Evolutionary conservation across 2,329 filamentous ascomycete genomes (phyloP).

Genomic region (Fusarium succisae): DNA sequence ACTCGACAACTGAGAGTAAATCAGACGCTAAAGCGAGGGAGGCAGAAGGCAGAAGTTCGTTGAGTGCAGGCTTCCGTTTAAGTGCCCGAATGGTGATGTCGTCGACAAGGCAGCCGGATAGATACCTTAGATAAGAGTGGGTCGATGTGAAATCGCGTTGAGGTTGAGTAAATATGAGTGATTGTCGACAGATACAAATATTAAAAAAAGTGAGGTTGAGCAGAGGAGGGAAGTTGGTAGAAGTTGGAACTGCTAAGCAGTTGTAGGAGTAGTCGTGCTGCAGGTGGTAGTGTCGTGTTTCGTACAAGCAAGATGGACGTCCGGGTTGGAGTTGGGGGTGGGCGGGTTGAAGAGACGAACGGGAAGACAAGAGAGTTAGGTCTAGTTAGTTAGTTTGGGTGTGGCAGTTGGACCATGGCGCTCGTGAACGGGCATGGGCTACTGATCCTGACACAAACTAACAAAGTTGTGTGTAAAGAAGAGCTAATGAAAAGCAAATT

Average conservation of each 20-base stretch:
- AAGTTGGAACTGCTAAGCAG: constrained; percentile 29
- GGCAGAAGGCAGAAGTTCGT: constrained; percentile 21
- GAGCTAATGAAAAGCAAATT: constrained; percentile 27
- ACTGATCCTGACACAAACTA: constrained; percentile 34
- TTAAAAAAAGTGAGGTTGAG: not conserved
- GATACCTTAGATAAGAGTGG: constrained; percentile 7
- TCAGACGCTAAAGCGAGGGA: constrained; percentile 25
- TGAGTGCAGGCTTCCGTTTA: constrained; percentile 30
- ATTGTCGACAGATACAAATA: not conserved
- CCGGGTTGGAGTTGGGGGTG: constrained; percentile 28
- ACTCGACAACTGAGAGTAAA: constrained; percentile 34
- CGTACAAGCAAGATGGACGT: constrained; percentile 26
- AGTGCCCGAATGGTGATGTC: constrained; percentile 12
- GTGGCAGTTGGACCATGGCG: constrained; percentile 43
- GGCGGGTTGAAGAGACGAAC: constrained; percentile 32
- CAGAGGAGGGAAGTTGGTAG: constrained; percentile 12
- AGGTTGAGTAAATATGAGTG: constrained; percentile 12
- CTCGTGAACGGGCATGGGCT: constrained; percentile 13
- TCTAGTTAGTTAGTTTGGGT: constrained; percentile 13
- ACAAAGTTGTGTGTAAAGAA: not conserved
- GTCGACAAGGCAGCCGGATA: constrained; percentile 30
- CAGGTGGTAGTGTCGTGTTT: constrained; percentile 27
- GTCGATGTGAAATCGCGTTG: not conserved
- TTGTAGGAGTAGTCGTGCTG: constrained; percentile 22
- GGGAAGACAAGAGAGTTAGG: constrained; percentile 17